These are phyloP conservation scores for Magnolia sinica DNA, from an alignment of 164 flowering plant genomes.

Conservation along the genomic window DNA sequence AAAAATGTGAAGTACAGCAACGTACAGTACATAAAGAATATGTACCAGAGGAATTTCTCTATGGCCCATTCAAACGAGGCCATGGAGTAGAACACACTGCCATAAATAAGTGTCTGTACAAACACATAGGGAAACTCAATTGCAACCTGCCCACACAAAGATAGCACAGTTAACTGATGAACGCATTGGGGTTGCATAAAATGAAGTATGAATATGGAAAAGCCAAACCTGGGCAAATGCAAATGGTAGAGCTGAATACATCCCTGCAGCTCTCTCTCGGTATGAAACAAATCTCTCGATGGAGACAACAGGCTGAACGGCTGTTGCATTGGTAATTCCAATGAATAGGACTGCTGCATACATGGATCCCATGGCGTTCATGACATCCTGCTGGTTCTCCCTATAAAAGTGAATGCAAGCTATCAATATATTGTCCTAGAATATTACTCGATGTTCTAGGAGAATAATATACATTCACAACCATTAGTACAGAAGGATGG, in stretches of 20 bases:
- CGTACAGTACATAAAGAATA: conserved; percentile 84
- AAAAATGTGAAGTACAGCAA: conserved; percentile 90
- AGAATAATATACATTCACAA: too few relatives aligned
- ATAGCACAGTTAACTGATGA: neutral
- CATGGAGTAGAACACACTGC: conserved; percentile 77
- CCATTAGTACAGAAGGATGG: too few relatives aligned
- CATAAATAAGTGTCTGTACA: conserved; percentile 67
- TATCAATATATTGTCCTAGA: neutral
- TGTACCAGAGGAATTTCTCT: conserved; percentile 70
- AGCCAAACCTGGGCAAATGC: conserved; percentile 86
- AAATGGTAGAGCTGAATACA: conserved; percentile 92
- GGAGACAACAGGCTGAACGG: conserved; percentile 97
- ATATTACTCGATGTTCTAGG: neutral
- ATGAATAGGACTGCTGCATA: conserved; percentile 87
- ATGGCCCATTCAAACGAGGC: conserved; percentile 81
- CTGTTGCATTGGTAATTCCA: conserved; percentile 83
- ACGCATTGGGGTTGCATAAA: neutral
- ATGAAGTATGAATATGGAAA: neutral
- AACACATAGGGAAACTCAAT: conserved; percentile 95
- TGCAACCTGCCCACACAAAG: conserved; percentile 52
- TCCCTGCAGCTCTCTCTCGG: conserved; percentile 95
- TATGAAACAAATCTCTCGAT: conserved; percentile 95
- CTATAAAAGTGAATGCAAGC: conserved; percentile 32
- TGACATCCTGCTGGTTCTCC: conserved; percentile 74
- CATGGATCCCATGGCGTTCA: conserved; percentile 96